A percentile compares a stretch with the other conserved stretches of the same genome.
Conservation (phyloP, 495 filamentous ascomycete species). For the Penicillium mononematosum region DNA sequence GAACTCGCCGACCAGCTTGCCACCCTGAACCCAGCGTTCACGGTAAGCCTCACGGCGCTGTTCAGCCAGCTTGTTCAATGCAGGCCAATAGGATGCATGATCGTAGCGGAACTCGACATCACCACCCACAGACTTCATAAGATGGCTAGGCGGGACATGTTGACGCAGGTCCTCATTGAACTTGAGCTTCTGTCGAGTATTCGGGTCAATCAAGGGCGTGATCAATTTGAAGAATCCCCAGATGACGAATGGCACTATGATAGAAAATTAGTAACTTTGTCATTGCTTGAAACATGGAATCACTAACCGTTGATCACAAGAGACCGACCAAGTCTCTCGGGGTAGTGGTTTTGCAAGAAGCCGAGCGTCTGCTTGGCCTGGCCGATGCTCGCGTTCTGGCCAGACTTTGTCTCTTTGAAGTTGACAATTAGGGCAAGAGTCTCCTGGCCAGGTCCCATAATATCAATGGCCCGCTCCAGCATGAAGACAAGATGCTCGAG, state of each 20-base stretch:
- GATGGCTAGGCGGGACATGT: constrained; percentile 73
- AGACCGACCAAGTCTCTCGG: constrained; percentile 85
- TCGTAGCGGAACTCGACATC: constrained; percentile 80
- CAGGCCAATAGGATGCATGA: constrained; percentile 85
- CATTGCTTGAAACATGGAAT: not conserved
- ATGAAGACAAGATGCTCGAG: constrained; percentile 93
- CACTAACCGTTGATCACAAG: constrained; percentile 79
- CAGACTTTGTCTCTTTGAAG: constrained; percentile 75
- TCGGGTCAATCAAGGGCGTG: constrained; percentile 91
- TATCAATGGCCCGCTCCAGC: constrained; percentile 83
- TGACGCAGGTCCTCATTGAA: constrained; percentile 85
- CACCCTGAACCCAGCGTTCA: constrained; percentile 73
- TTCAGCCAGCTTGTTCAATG: constrained; percentile 64
- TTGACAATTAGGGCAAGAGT: constrained; percentile 82
- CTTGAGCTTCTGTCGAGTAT: constrained; percentile 86
- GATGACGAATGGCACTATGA: constrained; percentile 79
- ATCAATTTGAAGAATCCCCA: constrained; percentile 92
- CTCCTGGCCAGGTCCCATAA: constrained; percentile 84
- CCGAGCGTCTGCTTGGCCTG: constrained; percentile 76
- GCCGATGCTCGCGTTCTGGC: constrained; percentile 71
- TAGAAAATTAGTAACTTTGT: constrained; percentile 7
- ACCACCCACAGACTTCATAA: constrained; percentile 62
- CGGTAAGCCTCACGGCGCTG: constrained; percentile 56
- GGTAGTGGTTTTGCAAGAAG: constrained; percentile 93
- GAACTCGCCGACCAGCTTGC: constrained; percentile 76